Evolutionary conservation across 306 rosid genomes (phyloP).

Genomic region (Medicago truncatula): DNA sequence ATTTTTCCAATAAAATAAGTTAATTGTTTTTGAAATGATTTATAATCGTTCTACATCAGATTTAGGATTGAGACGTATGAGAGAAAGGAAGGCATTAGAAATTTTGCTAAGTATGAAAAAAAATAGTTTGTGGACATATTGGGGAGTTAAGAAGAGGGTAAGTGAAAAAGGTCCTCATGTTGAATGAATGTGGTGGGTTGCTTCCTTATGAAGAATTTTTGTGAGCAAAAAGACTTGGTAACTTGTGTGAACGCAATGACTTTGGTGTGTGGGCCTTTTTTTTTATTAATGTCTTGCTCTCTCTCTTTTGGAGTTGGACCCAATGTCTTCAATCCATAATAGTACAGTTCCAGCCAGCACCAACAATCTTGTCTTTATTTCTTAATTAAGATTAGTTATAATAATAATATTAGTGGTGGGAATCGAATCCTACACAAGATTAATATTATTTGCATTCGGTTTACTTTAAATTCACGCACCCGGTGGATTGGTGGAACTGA

Average conservation of each 20-base stretch:
- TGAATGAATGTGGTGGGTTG: neutral
- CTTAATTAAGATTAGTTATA: neutral
- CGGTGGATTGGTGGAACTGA: too few relatives aligned
- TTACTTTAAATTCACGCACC: too few relatives aligned
- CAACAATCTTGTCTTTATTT: neutral
- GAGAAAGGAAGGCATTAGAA: neutral
- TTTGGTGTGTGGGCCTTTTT: neutral
- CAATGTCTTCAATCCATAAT: neutral
- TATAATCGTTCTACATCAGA: neutral
- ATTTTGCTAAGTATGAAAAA: neutral
- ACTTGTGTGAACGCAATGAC: conserved; percentile 42
- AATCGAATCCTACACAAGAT: too few relatives aligned
- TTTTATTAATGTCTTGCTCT: conserved; percentile 16
- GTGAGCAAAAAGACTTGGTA: neutral
- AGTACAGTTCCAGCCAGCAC: neutral
- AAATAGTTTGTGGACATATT: neutral
- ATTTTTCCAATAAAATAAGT: neutral
- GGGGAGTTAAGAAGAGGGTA: neutral
- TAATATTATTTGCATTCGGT: too few relatives aligned
- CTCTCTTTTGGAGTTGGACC: conserved; percentile 21
- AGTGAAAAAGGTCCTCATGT: neutral
- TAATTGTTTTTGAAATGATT: neutral
- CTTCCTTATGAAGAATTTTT: neutral
- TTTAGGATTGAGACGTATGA: too few relatives aligned
- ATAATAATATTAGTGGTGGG: too few relatives aligned